Conservation (phyloP, 371 early-diverging fungal species). For the Umbelopsis sp. region DNA sequence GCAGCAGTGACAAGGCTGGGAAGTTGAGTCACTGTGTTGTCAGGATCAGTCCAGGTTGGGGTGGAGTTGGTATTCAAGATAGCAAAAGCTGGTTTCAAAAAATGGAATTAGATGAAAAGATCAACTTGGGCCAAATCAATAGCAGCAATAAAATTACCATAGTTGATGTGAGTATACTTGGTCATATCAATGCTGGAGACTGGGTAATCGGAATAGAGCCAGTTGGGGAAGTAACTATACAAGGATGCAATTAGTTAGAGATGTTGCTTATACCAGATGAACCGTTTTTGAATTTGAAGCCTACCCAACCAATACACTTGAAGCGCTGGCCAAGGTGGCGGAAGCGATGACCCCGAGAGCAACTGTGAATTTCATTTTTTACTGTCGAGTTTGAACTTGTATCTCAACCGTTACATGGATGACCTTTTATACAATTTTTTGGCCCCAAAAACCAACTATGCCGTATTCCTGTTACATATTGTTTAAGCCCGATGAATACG, state of each 20-base stretch:
- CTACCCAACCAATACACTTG: conserved; percentile 26
- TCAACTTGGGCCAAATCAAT: neutral
- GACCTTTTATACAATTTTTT: too few relatives aligned
- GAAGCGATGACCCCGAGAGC: conserved; percentile 16
- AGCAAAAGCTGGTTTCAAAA: conserved; percentile 21
- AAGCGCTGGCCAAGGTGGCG: conserved; percentile 16
- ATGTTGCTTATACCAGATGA: too few relatives aligned
- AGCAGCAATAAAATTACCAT: conserved; percentile 27
- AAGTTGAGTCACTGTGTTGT: conserved; percentile 12
- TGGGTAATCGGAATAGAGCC: conserved; percentile 38
- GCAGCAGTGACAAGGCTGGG: conserved; percentile 38
- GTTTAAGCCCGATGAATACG: too few relatives aligned
- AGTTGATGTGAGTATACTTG: conserved; percentile 67
- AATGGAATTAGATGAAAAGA: neutral
- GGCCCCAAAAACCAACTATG: too few relatives aligned
- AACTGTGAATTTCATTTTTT: conserved; percentile 18
- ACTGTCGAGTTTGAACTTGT: neutral
- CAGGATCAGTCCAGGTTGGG: conserved; percentile 22
- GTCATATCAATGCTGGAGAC: conserved; percentile 43
- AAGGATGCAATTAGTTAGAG: neutral
- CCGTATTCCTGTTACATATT: too few relatives aligned
- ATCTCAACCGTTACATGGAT: neutral
- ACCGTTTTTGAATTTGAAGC: neutral
- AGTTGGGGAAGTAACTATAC: conserved; percentile 46
- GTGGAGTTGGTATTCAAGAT: conserved; percentile 12